phyloP scores from a whole-genome alignment of 768 basidiomycete genomes.

The Trichaptum fuscoviolaceum region DNA sequence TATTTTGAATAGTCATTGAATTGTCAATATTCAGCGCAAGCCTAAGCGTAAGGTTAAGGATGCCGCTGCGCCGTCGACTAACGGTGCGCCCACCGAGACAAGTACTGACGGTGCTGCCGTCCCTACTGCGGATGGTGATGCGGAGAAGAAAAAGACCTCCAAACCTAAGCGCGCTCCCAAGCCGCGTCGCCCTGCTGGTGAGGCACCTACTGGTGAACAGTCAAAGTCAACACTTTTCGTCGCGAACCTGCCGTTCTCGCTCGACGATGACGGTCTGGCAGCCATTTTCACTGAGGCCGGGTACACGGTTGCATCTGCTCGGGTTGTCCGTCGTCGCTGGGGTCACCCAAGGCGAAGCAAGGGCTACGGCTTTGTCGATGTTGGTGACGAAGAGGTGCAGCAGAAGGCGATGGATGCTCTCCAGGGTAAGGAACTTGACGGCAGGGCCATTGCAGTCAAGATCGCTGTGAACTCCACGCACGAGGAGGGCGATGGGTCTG shows the following conservation, averaged over 20 bases:
- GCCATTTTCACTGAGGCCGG: constrained; percentile 84
- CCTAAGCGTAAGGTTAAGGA: constrained; percentile 38
- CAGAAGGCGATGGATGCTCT: constrained; percentile 83
- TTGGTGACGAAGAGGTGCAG: constrained; percentile 85
- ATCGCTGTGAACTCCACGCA: constrained; percentile 84
- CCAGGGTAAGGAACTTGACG: constrained; percentile 78
- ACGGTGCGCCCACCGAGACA: constrained; percentile 25
- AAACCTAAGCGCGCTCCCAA: constrained; percentile 58
- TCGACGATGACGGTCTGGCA: constrained; percentile 78
- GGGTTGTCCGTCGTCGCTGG: constrained; percentile 83
- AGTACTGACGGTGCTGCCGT: constrained; percentile 34
- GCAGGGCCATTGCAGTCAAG: constrained; percentile 87
- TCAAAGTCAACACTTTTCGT: constrained; percentile 91
- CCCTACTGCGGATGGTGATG: constrained; percentile 29
- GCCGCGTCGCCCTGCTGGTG: constrained; percentile 63
- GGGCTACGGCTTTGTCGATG: constrained; percentile 98
- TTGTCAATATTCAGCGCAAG: constrained; percentile 39
- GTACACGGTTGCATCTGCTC: constrained; percentile 78
- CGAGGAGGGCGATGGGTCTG: constrained; percentile 40
- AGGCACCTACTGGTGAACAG: constrained; percentile 82
- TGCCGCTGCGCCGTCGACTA: constrained; percentile 31
- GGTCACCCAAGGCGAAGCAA: constrained; percentile 85
- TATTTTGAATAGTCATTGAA: constrained; percentile 15
- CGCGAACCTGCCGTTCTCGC: constrained; percentile 94
- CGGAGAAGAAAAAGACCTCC: constrained; percentile 44